phyloP scores from a whole-genome alignment of 2,329 filamentous ascomycete species.

The Epichloe gansuensis region DNA sequence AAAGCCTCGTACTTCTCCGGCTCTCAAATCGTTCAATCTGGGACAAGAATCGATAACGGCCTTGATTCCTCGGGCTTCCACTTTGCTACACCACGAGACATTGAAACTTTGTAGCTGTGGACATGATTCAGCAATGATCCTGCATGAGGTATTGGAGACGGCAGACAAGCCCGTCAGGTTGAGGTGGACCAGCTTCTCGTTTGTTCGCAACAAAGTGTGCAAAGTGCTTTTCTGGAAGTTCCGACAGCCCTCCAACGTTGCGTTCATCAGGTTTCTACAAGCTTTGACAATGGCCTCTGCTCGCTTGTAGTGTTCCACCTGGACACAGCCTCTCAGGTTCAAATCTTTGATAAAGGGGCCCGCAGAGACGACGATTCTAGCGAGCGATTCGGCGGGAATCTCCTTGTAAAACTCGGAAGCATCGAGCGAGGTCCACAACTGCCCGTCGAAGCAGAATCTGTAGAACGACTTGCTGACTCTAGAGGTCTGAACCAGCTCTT shows the following conservation, averaged over 20 bases:
- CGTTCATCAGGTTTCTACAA: constrained; percentile 77
- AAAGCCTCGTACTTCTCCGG: constrained; percentile 71
- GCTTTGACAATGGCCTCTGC: constrained; percentile 67
- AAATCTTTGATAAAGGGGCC: constrained; percentile 86
- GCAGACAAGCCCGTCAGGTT: constrained; percentile 74
- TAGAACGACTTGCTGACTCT: constrained; percentile 69
- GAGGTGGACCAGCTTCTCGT: constrained; percentile 66
- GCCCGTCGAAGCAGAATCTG: constrained; percentile 81
- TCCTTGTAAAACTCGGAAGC: constrained; percentile 76
- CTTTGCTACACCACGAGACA: constrained; percentile 83
- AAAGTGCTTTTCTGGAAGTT: constrained; percentile 71
- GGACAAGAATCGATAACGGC: constrained; percentile 62
- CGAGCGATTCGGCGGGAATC: constrained; percentile 72
- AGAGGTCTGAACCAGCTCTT: constrained; percentile 69
- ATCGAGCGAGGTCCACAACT: constrained; percentile 81
- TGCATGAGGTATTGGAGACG: constrained; percentile 75
- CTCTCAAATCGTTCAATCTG: constrained; percentile 65
- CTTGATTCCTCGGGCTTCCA: constrained; percentile 65
- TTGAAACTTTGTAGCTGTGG: constrained; percentile 74
- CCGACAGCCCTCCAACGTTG: constrained; percentile 79
- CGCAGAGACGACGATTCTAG: constrained; percentile 72
- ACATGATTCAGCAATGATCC: constrained; percentile 72
- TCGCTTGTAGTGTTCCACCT: constrained; percentile 71
- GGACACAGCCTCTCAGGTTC: constrained; percentile 83
- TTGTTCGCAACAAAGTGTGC: constrained; percentile 62